Conservation (phyloP, 768 basidiomycete species). For the Hypholoma fasciculare region DNA sequence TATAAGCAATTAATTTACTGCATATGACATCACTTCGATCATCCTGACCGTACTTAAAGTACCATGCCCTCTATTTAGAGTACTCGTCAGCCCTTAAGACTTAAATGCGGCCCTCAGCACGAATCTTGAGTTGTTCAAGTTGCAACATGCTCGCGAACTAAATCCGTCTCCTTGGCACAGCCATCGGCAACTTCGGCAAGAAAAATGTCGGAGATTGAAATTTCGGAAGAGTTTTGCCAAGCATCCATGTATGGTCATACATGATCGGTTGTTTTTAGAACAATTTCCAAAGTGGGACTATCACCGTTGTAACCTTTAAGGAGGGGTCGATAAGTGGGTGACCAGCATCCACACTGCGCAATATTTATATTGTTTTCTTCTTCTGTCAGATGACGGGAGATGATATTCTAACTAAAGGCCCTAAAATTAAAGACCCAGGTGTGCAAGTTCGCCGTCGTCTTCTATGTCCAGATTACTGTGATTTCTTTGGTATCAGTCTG, state of each 20-base stretch:
- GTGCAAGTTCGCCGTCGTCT: background rate
- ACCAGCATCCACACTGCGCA: too few relatives aligned
- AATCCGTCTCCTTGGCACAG: background rate
- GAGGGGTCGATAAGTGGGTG: too few relatives aligned
- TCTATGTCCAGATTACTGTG: background rate
- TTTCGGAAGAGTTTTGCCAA: background rate
- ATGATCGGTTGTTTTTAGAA: too few relatives aligned
- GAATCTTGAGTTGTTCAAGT: conserved; percentile 1
- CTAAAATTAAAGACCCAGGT: background rate
- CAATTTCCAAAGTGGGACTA: too few relatives aligned
- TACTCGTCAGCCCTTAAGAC: conserved; percentile 3
- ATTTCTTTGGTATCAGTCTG: background rate
- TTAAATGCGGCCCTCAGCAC: background rate
- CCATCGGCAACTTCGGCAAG: background rate
- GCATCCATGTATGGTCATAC: background rate
- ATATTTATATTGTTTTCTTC: too few relatives aligned
- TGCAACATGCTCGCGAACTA: conserved; percentile 1
- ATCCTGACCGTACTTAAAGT: background rate
- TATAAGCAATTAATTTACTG: background rate
- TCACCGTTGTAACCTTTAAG: too few relatives aligned
- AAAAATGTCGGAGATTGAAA: background rate
- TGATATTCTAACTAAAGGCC: background rate
- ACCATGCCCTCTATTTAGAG: background rate
- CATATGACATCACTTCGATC: background rate
- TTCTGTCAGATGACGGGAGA: background rate